Percentiles rank a stretch among this genome's conserved stretches.
Conservation (phyloP, 257 asterid genomes). For the Solanum neorickii region DNA sequence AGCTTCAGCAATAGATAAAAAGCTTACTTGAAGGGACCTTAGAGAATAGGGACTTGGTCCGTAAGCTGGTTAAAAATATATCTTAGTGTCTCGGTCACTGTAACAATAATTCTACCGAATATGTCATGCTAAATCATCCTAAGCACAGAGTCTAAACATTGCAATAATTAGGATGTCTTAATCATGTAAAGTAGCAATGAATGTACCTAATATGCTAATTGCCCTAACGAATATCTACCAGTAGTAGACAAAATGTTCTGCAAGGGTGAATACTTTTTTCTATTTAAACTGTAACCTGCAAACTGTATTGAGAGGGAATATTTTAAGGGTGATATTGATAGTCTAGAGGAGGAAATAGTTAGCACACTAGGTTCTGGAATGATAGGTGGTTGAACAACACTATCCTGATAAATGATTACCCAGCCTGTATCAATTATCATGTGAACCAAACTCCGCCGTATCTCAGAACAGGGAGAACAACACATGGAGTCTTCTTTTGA, state of each 20-base stretch:
- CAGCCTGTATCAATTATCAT: neutral
- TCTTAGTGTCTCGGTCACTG: neutral
- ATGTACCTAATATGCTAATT: neutral
- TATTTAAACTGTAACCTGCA: neutral
- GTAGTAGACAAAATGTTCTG: neutral
- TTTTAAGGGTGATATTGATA: neutral
- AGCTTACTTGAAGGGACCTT: neutral
- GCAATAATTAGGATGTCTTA: neutral
- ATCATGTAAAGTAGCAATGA: neutral
- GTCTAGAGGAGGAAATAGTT: neutral
- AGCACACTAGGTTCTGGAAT: neutral
- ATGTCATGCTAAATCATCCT: neutral
- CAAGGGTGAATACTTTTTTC: neutral
- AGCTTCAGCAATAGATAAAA: neutral
- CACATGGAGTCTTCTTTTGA: neutral
- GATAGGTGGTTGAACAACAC: neutral
- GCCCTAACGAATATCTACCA: neutral
- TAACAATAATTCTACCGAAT: neutral
- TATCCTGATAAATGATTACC: neutral
- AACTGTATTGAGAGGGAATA: neutral
- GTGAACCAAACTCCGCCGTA: neutral
- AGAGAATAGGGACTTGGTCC: neutral
- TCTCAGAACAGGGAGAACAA: neutral
- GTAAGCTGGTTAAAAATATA: neutral
- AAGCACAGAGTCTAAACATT: neutral